phyloP scores from a whole-genome alignment of 1,284 basidiomycete genomes.

The Tetrapyrgos nigripes region DNA sequence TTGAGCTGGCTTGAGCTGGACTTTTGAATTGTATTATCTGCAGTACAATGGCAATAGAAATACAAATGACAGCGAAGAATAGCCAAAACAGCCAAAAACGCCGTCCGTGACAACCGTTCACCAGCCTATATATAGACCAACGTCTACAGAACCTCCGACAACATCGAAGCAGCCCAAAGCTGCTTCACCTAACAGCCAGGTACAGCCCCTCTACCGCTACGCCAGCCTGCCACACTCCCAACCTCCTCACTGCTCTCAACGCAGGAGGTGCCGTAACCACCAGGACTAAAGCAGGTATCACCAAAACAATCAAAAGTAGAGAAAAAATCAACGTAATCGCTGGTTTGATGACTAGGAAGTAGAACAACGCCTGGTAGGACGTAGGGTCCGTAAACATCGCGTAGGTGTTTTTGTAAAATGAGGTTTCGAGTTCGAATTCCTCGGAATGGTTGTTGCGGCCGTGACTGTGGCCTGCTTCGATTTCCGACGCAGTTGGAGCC shows the following conservation, averaged over 20 bases:
- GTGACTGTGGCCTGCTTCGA: slow-evolving; percentile 48
- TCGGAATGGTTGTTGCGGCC: slow-evolving; percentile 20
- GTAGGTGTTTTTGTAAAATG: slow-evolving; percentile 80
- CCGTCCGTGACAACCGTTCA: too few relatives aligned
- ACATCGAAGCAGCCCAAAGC: not conserved
- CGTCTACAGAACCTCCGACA: not conserved
- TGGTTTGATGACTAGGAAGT: slow-evolving; percentile 85
- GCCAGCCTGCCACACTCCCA: slow-evolving; percentile 83
- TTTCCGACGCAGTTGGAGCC: slow-evolving; percentile 50
- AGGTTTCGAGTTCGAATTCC: slow-evolving; percentile 54
- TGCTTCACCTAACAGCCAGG: slow-evolving; percentile 46
- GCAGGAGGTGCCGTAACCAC: slow-evolving; percentile 71
- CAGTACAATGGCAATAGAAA: too few relatives aligned
- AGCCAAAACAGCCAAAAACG: too few relatives aligned
- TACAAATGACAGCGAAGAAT: too few relatives aligned
- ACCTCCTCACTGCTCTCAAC: slow-evolving; percentile 63
- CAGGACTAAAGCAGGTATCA: slow-evolving; percentile 62
- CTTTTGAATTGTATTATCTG: too few relatives aligned
- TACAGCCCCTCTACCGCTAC: slow-evolving; percentile 80
- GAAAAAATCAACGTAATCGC: slow-evolving; percentile 74
- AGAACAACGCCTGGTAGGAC: slow-evolving; percentile 82
- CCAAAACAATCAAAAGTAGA: slow-evolving; percentile 57
- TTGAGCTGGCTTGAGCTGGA: too few relatives aligned
- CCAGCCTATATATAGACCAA: too few relatives aligned
- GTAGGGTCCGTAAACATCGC: slow-evolving; percentile 84